Evolutionary conservation across 2,329 filamentous ascomycete genomes (phyloP), one percentile per base, ranked within the genome.

Genomic region (Monosporascus cannonballus): DNA sequence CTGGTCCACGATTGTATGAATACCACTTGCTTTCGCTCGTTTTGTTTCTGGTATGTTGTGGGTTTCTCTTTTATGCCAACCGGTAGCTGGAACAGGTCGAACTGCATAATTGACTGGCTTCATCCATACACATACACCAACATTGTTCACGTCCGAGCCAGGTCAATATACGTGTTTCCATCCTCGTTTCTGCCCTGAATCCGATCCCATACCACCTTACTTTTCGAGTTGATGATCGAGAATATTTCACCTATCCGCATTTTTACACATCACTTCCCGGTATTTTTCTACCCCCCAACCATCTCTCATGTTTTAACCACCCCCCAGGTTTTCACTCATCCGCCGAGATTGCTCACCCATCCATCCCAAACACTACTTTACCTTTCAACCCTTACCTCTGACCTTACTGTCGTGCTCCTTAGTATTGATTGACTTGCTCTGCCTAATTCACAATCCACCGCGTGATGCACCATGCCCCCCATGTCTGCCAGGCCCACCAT

Each of bases 1-100:
- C 59, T 56, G 57, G 54, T 59, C 56, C 51, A 60, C 58, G 60
- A 61, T 63, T 72, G 63, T 73, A 74, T 73, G 68, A 57, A 65
- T 74, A 73, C 62, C 59, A 53, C 52, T 68, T 65, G 62, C 59
- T 64, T 48, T 49, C 51, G 50, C 51, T 58, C 55, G 27, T 51
- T 60, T 53, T 20, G 47, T 60, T 62, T 62, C 62, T 64, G 65
- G 62, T 62, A 59, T 53, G 61, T 64, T 20, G 15, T 36, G n/a
- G 2, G n/a, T 47, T 47, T 39, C 20, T 38, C 24, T 25, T 15
- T 3, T 44, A 25, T n/a, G 14, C 9, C 38, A 39, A 51, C 49
- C 52, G 39, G 22, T 18, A 18, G 50, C 22, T 66, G n/a, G 17
- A 42, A 14, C n/a, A 42, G 17, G n/a, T 6, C n/a, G 2, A 20